Evolutionary conservation across 2,329 filamentous ascomycete species (phyloP).

Genomic region (Fusarium nygamai): DNA sequence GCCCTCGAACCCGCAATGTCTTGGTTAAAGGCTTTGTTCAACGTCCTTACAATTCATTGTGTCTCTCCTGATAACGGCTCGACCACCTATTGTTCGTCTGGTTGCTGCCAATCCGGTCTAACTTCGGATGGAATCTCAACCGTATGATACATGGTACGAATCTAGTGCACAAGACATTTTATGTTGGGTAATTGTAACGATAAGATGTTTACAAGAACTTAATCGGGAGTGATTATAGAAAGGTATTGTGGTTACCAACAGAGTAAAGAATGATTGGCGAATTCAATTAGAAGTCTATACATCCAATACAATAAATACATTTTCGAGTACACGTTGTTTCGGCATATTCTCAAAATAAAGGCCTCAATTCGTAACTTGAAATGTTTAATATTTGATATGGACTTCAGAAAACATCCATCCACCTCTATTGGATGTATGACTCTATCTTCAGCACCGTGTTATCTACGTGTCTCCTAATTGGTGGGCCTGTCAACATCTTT

Average conservation of each 20-base stretch:
- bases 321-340: too few species aligned
- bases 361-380: neutral
- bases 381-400: neutral
- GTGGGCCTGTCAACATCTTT: constrained; percentile 14
- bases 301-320: neutral
- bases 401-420: neutral
- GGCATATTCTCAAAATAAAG: neutral
- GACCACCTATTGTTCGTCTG: constrained; percentile 3
- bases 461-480: constrained; percentile 32
- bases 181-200: neutral
- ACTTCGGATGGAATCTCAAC: neutral
- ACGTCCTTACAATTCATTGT: constrained; percentile 5
- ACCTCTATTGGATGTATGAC: neutral
- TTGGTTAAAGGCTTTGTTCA: neutral
- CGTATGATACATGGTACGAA: neutral
- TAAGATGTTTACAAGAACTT: neutral
- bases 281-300: neutral
- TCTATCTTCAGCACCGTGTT: constrained; percentile 29
- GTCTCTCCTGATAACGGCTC: neutral
- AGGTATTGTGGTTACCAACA: neutral
- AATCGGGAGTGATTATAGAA: neutral
- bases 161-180: neutral
- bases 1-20: neutral
- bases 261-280: too few species aligned
- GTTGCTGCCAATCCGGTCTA: neutral